phyloP scores from a whole-genome alignment of 2,329 filamentous ascomycete genomes.

The Stemphylium lycopersici region DNA sequence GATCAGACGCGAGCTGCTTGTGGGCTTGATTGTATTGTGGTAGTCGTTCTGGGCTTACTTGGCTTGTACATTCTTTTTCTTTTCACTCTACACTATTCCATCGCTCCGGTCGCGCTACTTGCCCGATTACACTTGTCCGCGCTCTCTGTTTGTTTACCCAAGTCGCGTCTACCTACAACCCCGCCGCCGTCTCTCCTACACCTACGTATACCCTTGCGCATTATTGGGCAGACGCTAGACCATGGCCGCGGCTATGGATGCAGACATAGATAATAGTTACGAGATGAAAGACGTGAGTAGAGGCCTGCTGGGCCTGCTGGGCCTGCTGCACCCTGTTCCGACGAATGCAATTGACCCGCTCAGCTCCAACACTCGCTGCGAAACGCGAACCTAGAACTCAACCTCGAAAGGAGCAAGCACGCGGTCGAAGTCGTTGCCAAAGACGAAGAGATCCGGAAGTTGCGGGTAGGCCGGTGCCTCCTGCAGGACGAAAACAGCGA shows the following conservation, averaged over 20 bases:
- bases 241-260: constrained; percentile 37
- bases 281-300: constrained; percentile 46
- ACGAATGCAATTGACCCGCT: constrained; percentile 21
- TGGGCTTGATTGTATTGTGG: background rate
- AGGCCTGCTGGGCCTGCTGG: constrained; percentile 4
- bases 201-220: constrained; percentile 18
- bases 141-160: constrained; percentile 41
- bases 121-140: background rate
- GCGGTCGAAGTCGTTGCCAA: constrained; percentile 72
- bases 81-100: background rate
- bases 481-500: constrained; percentile 75
- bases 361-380: constrained; percentile 59
- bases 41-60: background rate
- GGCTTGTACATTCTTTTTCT: background rate
- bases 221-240: constrained; percentile 28
- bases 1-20: background rate
- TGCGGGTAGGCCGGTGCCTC: constrained; percentile 69
- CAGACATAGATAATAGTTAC: constrained; percentile 34
- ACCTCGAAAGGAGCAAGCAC: constrained; percentile 70
- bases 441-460: constrained; percentile 74
- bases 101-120: background rate
- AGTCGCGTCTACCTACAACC: constrained; percentile 35
- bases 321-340: background rate
- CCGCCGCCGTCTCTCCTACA: constrained; percentile 24
- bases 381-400: constrained; percentile 67